Percentiles rank a stretch among this genome's conserved stretches.
Conservation (phyloP, 805 yeast genomes). For the Metschnikowia orientalis region DNA sequence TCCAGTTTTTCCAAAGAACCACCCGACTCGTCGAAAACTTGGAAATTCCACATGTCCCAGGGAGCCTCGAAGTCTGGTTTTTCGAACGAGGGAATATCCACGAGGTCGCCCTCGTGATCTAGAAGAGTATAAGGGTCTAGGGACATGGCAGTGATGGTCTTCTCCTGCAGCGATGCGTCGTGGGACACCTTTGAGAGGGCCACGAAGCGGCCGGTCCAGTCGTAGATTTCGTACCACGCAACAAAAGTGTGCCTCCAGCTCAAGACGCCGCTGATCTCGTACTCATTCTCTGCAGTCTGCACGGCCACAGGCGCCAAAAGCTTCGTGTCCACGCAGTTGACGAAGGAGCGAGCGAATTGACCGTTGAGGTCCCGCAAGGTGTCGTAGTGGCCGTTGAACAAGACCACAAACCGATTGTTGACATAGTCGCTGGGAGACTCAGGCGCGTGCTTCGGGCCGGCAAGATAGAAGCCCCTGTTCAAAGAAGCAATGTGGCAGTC, state of each 20-base stretch:
- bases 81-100: constrained; percentile 14
- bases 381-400: constrained; percentile 20
- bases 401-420: constrained; percentile 21
- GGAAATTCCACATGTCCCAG: constrained; percentile 26
- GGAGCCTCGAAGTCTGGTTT: constrained; percentile 22
- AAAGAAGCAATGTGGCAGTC: constrained; percentile 25
- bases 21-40: constrained; percentile 12
- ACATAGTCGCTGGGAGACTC: constrained; percentile 17
- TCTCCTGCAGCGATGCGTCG: constrained; percentile 18
- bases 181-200: constrained; percentile 23
- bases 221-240: constrained; percentile 37
- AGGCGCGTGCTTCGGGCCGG: constrained; percentile 12
- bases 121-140: constrained; percentile 29
- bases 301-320: constrained; percentile 24
- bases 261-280: neutral
- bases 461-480: constrained; percentile 31
- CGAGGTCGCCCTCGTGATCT: constrained; percentile 29
- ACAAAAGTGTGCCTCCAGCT: constrained; percentile 21
- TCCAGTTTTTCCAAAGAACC: constrained; percentile 2
- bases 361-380: constrained; percentile 15
- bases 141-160: constrained; percentile 18
- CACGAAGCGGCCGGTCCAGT: constrained; percentile 29
- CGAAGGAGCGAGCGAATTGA: constrained; percentile 21
- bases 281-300: constrained; percentile 1
- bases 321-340: constrained; percentile 21